Conservation (phyloP, 2,329 filamentous ascomycete species). For the Madurella mycetomatis region DNA sequence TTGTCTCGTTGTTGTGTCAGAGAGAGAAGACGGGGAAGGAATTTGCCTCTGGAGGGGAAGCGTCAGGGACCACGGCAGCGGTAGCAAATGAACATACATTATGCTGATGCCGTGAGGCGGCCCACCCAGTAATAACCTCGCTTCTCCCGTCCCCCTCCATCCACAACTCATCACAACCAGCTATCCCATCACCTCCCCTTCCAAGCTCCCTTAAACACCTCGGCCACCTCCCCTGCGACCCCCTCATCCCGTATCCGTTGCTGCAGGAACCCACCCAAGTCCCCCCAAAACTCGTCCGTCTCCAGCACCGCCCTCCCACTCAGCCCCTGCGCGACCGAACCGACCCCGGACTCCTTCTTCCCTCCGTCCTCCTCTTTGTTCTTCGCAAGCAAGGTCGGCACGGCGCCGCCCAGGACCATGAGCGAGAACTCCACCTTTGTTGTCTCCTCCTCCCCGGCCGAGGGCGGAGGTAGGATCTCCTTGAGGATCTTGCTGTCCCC, state of each 20-base stretch:
- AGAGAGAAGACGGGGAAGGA: background rate
- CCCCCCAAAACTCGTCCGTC: slow-evolving; percentile 77
- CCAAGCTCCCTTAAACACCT: slow-evolving; percentile 69
- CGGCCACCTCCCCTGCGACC: slow-evolving; percentile 59
- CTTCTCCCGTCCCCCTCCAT: background rate
- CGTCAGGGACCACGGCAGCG: background rate
- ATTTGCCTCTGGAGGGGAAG: background rate
- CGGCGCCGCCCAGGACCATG: slow-evolving; percentile 75
- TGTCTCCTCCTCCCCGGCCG: slow-evolving; percentile 40
- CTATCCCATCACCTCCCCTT: slow-evolving; percentile 39
- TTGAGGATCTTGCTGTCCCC: slow-evolving; percentile 70
- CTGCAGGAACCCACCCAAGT: slow-evolving; percentile 74
- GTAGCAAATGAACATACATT: background rate
- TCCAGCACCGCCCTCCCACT: slow-evolving; percentile 58
- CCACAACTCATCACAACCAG: background rate
- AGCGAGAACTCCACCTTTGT: slow-evolving; percentile 70
- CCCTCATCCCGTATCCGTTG: slow-evolving; percentile 71
- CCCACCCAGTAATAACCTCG: background rate
- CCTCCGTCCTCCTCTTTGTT: slow-evolving; percentile 22
- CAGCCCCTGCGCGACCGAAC: slow-evolving; percentile 46
- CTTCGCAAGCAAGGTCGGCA: slow-evolving; percentile 42
- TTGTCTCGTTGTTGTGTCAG: too few species aligned
- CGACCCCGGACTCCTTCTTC: slow-evolving; percentile 28
- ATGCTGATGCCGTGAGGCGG: background rate
- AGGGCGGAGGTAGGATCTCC: slow-evolving; percentile 52